Base-by-base conservation (phyloP, 1,284 basidiomycete species). In the Ganoderma multipileum region DNA sequence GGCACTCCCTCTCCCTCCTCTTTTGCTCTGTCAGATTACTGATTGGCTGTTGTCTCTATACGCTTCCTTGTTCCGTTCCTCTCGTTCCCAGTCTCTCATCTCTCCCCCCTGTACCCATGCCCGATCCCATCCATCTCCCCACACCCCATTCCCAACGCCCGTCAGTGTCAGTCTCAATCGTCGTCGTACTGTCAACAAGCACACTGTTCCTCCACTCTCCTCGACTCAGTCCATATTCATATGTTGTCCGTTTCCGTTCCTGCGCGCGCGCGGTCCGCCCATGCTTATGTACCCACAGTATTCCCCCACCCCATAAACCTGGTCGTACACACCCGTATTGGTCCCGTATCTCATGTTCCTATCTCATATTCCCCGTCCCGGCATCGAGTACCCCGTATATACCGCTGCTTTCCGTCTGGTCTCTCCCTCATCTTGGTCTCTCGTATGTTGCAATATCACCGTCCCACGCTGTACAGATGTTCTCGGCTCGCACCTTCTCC, bases 11-110 rank as follows among this genome's bases (percentile, higher is more conserved):
- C 18, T 16, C 36, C 57, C 39, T 59, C 36, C 42, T 70, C 66
- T 64, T 57, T 72, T 67, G 69, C 68, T 66, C 62, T 71, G 69
- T 66, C 66, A 44, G 38, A 69, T 69, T 58, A 64, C 61, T 64
- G 54, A 71, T 61, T 68, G 58, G 59, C 63, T 72, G 69, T 71
- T 72, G 69, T 71, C 66, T 47, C 61, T 62, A 64, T 69, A 72
- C 64, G 62, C 61, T 66, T 71, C 62, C 50, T 18, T 41, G 26
- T 11, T 54, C 55, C 50, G 23, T 20, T 18, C 28, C 59, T 36
- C 58, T 20, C 39, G 33, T 47, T 33, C 33, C 44, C 26, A 26
- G n/a, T 50, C 47, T 50, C 47, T 52, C 30, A 18, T 30, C 61
- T 57, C 47, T 52, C 54, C 26, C 58, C 65, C 50, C 63, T 71